Conservation (phyloP, 2,329 filamentous ascomycete genomes). For the Penicillium sp. region DNA sequence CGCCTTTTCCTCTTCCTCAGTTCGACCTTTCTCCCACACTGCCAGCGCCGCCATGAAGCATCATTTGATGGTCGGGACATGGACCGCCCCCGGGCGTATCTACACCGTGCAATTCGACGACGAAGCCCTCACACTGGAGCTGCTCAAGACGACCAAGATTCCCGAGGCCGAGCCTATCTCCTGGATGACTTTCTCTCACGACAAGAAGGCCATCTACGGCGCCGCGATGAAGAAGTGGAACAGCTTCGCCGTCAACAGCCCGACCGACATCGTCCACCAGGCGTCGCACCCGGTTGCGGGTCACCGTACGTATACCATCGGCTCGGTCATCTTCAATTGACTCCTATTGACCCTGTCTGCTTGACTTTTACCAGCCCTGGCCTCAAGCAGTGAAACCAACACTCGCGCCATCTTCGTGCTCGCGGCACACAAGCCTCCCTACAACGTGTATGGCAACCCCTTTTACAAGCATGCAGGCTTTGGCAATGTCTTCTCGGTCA, state of each 20-base stretch:
- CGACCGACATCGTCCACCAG: slow-evolving; percentile 70
- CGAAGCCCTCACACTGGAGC: slow-evolving; percentile 65
- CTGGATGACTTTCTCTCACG: slow-evolving; percentile 89
- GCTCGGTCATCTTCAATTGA: not conserved
- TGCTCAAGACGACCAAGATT: slow-evolving; percentile 77
- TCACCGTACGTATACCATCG: slow-evolving; percentile 53
- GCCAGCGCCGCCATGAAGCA: slow-evolving; percentile 62
- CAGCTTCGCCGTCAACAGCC: slow-evolving; percentile 70
- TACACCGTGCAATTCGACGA: slow-evolving; percentile 88
- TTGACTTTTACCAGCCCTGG: slow-evolving; percentile 51
- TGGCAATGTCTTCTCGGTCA: slow-evolving; percentile 62
- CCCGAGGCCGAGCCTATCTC: slow-evolving; percentile 81
- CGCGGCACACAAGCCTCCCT: slow-evolving; percentile 70
- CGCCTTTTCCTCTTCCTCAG: slow-evolving; percentile 1
- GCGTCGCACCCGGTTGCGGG: slow-evolving; percentile 70
- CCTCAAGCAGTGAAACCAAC: slow-evolving; percentile 66
- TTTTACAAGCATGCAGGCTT: slow-evolving; percentile 83
- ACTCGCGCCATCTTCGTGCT: slow-evolving; percentile 87
- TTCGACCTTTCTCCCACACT: slow-evolving; percentile 13
- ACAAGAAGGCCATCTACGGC: slow-evolving; percentile 79
- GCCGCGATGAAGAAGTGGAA: slow-evolving; percentile 93
- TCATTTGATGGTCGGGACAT: slow-evolving; percentile 87
- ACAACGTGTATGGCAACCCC: slow-evolving; percentile 81
- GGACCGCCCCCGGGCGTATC: slow-evolving; percentile 84
- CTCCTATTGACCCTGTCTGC: not conserved